Evolutionary conservation across 1,284 basidiomycete genomes (phyloP).

Genomic region (Apiotrichum domesticum): DNA sequence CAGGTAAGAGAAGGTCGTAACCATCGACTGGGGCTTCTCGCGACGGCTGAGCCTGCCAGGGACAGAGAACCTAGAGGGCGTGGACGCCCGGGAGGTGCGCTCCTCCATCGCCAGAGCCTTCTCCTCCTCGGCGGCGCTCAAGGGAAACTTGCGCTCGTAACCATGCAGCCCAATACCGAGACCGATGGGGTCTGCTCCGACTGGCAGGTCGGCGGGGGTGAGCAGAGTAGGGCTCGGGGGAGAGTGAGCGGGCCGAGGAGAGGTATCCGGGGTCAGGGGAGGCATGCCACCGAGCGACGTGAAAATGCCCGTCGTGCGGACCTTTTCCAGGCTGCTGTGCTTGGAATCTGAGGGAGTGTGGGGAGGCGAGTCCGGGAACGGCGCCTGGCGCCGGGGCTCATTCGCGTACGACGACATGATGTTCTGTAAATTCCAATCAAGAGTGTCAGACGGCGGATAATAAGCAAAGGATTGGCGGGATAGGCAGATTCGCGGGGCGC

Average conservation of each 20-base stretch:
- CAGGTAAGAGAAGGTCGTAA: slow-evolving; percentile 19
- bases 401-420: background rate
- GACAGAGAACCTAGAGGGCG: background rate
- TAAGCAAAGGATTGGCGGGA: too few relatives aligned
- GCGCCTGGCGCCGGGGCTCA: background rate
- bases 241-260: slow-evolving; percentile 14
- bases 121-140: background rate
- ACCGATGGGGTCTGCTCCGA: slow-evolving; percentile 3
- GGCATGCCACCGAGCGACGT: slow-evolving; percentile 8
- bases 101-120: slow-evolving; percentile 7
- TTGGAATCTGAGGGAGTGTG: slow-evolving; percentile 3
- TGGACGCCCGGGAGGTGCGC: background rate
- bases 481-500: too few relatives aligned
- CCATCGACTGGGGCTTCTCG: slow-evolving; percentile 10
- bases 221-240: background rate
- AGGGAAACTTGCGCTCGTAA: background rate
- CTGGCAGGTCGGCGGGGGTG: slow-evolving; percentile 5
- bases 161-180: slow-evolving; percentile 9
- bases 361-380: slow-evolving; percentile 12
- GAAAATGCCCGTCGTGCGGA: background rate
- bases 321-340: background rate
- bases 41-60: too few relatives aligned
- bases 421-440: too few relatives aligned
- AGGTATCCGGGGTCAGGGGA: slow-evolving; percentile 13
- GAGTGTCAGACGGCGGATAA: too few relatives aligned